phyloP scores from a whole-genome alignment of 768 basidiomycete species.

The Lactarius sp. region DNA sequence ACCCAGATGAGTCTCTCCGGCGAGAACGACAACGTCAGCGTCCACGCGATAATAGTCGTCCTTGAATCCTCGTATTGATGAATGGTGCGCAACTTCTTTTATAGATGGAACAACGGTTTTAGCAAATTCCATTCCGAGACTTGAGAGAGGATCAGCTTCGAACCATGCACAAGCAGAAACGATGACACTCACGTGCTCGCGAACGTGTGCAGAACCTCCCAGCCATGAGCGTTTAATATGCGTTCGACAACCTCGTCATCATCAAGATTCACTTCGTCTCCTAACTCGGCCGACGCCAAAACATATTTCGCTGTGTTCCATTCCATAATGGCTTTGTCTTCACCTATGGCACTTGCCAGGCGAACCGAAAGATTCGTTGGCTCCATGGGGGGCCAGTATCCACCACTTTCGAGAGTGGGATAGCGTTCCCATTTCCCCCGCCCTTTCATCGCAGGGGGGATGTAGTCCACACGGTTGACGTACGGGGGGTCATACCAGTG shows the following conservation, averaged over 20 bases:
- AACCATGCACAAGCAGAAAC: background rate
- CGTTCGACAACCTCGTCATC: conserved; percentile 32
- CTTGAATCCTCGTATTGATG: conserved; percentile 36
- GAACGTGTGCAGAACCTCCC: conserved; percentile 40
- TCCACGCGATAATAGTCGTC: conserved; percentile 37
- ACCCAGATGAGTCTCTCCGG: conserved; percentile 38
- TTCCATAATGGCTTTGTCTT: background rate
- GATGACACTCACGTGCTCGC: conserved; percentile 36
- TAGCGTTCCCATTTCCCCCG: conserved; percentile 33
- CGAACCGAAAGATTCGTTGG: conserved; percentile 7
- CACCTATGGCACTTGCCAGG: conserved; percentile 1
- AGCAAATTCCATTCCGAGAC: conserved; percentile 41
- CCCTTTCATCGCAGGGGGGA: conserved; percentile 32
- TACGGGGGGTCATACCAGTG: conserved; percentile 37
- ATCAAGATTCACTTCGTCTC: conserved; percentile 20
- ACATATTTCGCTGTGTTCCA: conserved; percentile 8
- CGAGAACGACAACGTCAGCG: conserved; percentile 39
- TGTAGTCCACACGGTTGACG: conserved; percentile 37
- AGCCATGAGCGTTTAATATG: conserved; percentile 37
- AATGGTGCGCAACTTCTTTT: conserved; percentile 35
- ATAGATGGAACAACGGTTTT: conserved; percentile 33
- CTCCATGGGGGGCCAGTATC: conserved; percentile 11
- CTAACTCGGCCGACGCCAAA: background rate
- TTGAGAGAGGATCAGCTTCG: conserved; percentile 16
- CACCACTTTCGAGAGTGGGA: conserved; percentile 20